Evolutionary conservation across 192 early-diverging fungal species (phyloP).

Genomic region (Backusella mclennaniae): DNA sequence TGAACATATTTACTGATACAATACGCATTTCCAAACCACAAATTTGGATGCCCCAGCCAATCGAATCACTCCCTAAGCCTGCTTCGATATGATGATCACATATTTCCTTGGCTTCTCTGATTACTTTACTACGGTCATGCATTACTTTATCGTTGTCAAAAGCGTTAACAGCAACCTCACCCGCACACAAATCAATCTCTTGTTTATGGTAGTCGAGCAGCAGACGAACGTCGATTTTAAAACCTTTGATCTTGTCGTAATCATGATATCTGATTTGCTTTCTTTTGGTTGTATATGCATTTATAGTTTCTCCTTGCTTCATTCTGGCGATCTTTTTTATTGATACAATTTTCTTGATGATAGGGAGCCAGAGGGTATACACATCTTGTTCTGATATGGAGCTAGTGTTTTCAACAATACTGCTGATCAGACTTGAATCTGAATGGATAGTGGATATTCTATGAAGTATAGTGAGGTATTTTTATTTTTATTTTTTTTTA

Average conservation of each 20-base stretch:
- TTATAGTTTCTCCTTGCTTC: not conserved
- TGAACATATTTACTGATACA: too few species aligned
- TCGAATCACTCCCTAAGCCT: not conserved
- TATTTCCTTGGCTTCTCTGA: not conserved
- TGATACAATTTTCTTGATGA: not conserved
- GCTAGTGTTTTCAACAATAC: not conserved
- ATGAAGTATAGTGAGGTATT: not conserved
- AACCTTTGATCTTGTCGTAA: not conserved
- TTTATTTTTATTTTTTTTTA: slow-evolving; percentile 10
- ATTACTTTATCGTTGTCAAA: not conserved
- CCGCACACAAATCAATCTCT: slow-evolving; percentile 9
- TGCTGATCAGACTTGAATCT: not conserved
- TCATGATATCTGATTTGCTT: not conserved
- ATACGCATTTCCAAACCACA: too few species aligned
- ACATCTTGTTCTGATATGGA: slow-evolving; percentile 5
- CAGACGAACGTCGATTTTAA: not conserved
- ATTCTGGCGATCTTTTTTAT: slow-evolving; percentile 6
- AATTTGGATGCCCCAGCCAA: not conserved
- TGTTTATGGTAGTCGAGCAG: not conserved
- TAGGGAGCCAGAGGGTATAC: not conserved
- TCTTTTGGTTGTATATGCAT: not conserved
- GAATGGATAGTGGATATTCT: not conserved
- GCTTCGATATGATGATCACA: slow-evolving; percentile 6
- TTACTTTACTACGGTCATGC: not conserved
- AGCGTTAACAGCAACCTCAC: not conserved